Conservation (phyloP, 2,329 filamentous ascomycete genomes). For the Xylaria sp. region DNA sequence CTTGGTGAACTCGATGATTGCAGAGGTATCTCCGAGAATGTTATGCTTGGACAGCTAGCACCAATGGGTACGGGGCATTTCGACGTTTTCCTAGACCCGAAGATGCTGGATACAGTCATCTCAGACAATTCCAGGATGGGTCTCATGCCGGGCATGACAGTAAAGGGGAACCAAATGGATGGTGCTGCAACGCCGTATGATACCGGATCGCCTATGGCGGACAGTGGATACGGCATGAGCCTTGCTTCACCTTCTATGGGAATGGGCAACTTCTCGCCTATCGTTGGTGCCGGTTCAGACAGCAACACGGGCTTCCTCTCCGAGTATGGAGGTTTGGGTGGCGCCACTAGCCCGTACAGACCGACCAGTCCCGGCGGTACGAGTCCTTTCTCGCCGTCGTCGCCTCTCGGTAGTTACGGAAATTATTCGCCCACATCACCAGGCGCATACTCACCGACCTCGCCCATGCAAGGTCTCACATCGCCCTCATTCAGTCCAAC, state of each 20-base stretch:
- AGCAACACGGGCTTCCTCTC: conserved; percentile 72
- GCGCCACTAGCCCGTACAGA: conserved; percentile 71
- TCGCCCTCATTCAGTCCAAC: conserved; percentile 69
- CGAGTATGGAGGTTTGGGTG: conserved; percentile 63
- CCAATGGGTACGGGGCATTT: conserved; percentile 98
- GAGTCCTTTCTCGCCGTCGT: conserved; percentile 78
- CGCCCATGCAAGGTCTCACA: conserved; percentile 65
- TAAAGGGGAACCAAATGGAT: conserved; percentile 78
- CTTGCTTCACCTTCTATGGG: conserved; percentile 67
- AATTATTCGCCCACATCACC: conserved; percentile 83
- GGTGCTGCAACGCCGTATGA: conserved; percentile 97
- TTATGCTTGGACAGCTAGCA: conserved; percentile 97
- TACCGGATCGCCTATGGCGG: conserved; percentile 80
- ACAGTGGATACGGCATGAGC: conserved; percentile 71
- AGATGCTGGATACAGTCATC: conserved; percentile 94
- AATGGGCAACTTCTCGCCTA: conserved; percentile 77
- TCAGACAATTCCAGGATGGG: conserved; percentile 90
- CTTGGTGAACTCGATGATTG: conserved; percentile 97
- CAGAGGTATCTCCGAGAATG: conserved; percentile 97
- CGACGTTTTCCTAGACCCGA: conserved; percentile 90
- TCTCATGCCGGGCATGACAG: conserved; percentile 80
- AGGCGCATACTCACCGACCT: conserved; percentile 80
- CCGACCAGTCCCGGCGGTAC: conserved; percentile 75
- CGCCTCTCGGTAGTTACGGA: conserved; percentile 67
- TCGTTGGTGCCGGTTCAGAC: conserved; percentile 79